A percentile compares a stretch with the other conserved stretches of the same genome.
phyloP scores from a whole-genome alignment of 257 asterid genomes.

The Parsonsia alboflavescens region DNA sequence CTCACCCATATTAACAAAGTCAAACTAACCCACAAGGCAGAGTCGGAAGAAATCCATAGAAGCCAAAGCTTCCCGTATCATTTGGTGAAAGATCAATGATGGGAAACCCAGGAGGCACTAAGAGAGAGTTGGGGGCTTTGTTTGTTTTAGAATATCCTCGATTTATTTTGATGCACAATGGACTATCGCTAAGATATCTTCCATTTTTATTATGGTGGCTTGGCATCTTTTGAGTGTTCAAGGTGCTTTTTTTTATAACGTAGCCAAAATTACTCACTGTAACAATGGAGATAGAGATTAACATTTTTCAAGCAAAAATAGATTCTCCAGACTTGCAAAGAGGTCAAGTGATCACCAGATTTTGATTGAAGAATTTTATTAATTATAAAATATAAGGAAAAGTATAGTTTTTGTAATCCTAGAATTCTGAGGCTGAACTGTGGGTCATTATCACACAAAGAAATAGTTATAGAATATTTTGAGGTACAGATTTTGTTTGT shows the following conservation, averaged over 20 bases:
- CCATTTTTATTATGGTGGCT: neutral
- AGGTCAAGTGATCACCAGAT: neutral
- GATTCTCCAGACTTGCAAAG: neutral
- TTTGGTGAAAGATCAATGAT: neutral
- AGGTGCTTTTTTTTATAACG: neutral
- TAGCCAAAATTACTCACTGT: neutral
- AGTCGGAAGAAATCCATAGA: neutral
- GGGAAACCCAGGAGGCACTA: neutral
- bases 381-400: neutral
- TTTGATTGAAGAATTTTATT: neutral
- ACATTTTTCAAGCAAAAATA: neutral
- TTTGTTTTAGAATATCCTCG: neutral
- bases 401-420: neutral
- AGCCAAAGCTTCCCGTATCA: neutral
- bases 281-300: neutral
- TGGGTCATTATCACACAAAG: neutral
- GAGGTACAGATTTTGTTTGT: neutral
- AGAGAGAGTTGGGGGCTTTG: neutral
- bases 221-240: neutral
- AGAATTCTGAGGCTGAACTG: neutral
- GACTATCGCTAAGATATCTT: neutral
- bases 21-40: neutral
- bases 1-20: neutral
- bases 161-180: neutral
- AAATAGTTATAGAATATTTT: neutral